Percentiles rank a stretch among this genome's conserved stretches.
These are phyloP conservation scores for Acacia acuminata DNA, from an alignment of 306 rosid genomes.

Conservation along the genomic window DNA sequence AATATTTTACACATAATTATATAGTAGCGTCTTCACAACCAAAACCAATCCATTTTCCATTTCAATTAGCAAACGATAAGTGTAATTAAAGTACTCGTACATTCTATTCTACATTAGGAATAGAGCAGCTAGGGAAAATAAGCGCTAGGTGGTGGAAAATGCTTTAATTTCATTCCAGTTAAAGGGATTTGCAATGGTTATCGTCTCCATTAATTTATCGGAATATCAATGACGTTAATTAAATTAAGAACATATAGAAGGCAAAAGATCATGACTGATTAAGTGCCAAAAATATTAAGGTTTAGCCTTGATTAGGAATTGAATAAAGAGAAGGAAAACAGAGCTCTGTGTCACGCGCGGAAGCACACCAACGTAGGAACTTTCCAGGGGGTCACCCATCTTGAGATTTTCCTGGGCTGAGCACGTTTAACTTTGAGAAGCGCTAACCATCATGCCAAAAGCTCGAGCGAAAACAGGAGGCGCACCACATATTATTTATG, in stretches of 20 bases:
- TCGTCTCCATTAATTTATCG: neutral
- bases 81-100: neutral
- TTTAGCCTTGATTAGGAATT: neutral
- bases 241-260: neutral
- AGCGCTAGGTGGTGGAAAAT: neutral
- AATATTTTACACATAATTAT: neutral
- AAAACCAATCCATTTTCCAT: neutral
- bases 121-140: neutral
- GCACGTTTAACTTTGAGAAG: no score
- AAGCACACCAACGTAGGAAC: no score
- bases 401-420: no score
- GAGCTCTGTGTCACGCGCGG: no score
- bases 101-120: neutral
- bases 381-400: no score
- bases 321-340: neutral
- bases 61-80: neutral
- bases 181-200: neutral
- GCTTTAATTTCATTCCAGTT: neutral
- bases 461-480: no score
- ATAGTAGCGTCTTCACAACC: neutral
- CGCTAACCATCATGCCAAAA: no score
- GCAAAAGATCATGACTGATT: neutral
- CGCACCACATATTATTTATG: no score
- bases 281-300: neutral
- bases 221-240: neutral